Base-by-base conservation (phyloP, 1,284 basidiomycete genomes). In the Cronartium quercuum region DNA sequence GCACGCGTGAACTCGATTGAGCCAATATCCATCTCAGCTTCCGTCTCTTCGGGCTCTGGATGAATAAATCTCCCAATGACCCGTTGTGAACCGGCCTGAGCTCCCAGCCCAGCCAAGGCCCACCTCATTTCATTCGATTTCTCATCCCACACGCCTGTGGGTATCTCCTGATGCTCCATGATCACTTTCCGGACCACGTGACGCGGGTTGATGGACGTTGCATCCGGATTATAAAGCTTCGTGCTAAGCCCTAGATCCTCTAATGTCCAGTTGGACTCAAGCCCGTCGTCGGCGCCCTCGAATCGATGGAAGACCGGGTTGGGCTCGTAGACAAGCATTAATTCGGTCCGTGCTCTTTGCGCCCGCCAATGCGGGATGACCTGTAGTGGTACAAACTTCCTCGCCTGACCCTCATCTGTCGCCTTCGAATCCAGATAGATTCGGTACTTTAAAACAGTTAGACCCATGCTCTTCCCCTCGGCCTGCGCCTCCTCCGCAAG, bases 391-490 rank as follows among this genome's bases (percentile, higher is more conserved):
- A 73, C 24, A 34, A 63, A 58, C 13, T 12, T 55, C 9, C 41
- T 1, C 0, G 37, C 67, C 0, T 12, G 5, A 0, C 61, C 66
- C 3, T 34, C 35, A 55, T 37, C 2, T 6, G 6, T 41, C 13
- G 15, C 24, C 37, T 68, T 58, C 6, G 35, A 29, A 55, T 73
- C 69, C 24, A 64, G 13, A 10, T 37, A 65, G 13, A 73, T 24
- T 51, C 69, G 61, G 34, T 73, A 73, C 47, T 73, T 73, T 42
- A 66, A 24, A 73, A 47, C 42, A 62, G 37, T 62, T 18, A 21
- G 18, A 13, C 47, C 24, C 6, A 13, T 37, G 12, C 35, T 21
- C 15, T 3, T 37, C 6, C 24, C 55, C 24, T 42, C 10, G n/a
- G n/a, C 3, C 44, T 12, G 12, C 18, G 24, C 9, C 21, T 35